Conservation (phyloP, 768 basidiomycete genomes). For the Pisolithus tinctorius region DNA sequence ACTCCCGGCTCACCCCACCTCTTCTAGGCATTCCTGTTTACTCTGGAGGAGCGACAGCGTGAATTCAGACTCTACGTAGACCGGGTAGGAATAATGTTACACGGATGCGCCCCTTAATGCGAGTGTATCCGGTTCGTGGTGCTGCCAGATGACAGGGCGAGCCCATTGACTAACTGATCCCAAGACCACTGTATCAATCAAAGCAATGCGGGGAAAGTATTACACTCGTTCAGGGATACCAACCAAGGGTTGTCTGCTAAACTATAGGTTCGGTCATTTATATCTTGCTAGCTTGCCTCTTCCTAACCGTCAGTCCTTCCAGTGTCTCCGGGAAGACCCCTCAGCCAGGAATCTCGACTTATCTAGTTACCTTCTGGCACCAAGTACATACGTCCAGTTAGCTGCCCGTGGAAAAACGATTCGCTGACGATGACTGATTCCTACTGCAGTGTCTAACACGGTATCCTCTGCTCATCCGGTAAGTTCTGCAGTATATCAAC, state of each 20-base stretch:
- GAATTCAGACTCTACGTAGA: slow-evolving; percentile 90
- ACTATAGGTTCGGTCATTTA: slow-evolving; percentile 47
- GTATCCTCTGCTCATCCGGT: slow-evolving; percentile 85
- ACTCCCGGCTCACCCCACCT: not conserved
- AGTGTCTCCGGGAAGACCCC: slow-evolving; percentile 76
- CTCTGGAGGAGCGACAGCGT: slow-evolving; percentile 86
- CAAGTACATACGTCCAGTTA: slow-evolving; percentile 48
- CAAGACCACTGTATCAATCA: slow-evolving; percentile 93
- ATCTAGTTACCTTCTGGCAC: slow-evolving; percentile 86
- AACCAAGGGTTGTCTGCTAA: slow-evolving; percentile 60
- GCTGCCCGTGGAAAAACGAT: not conserved
- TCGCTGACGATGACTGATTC: not conserved
- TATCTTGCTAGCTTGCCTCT: not conserved
- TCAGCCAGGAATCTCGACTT: slow-evolving; percentile 75
- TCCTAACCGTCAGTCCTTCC: slow-evolving; percentile 24
- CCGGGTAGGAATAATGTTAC: slow-evolving; percentile 77
- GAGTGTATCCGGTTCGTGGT: slow-evolving; percentile 63
- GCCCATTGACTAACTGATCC: not conserved
- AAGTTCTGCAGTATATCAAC: slow-evolving; percentile 79
- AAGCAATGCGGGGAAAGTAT: slow-evolving; percentile 62
- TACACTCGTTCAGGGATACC: slow-evolving; percentile 65
- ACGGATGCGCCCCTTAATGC: slow-evolving; percentile 72
- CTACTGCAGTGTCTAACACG: slow-evolving; percentile 93
- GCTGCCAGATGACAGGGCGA: not conserved
- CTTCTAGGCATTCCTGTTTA: slow-evolving; percentile 70